Evolutionary conservation across 1,284 basidiomycete species (phyloP).

Genomic region (Sanguinoderma infundibulare): DNA sequence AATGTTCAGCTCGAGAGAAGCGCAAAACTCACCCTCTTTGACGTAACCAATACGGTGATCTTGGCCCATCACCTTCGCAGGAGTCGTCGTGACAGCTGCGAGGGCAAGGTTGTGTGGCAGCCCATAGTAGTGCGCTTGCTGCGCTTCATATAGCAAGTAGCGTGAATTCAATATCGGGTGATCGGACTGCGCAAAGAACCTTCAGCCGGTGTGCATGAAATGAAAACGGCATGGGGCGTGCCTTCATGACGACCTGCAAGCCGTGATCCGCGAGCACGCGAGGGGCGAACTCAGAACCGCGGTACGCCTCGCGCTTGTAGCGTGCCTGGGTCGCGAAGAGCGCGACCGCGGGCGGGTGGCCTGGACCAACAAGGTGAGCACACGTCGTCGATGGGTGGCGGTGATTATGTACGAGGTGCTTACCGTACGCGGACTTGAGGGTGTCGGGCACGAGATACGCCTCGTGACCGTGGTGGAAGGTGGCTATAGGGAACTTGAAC

Average conservation of each 20-base stretch:
- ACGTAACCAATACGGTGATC: constrained; percentile 85
- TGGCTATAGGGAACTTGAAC: constrained; percentile 83
- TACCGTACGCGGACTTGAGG: constrained; percentile 70
- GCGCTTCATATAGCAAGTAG: constrained; percentile 83
- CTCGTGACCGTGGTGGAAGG: constrained; percentile 89
- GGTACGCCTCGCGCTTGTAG: constrained; percentile 87
- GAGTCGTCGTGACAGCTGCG: constrained; percentile 77
- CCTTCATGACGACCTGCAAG: constrained; percentile 81
- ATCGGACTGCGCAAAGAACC: constrained; percentile 54
- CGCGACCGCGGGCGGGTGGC: constrained; percentile 70
- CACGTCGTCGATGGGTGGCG: neutral
- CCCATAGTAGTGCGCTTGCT: constrained; percentile 85
- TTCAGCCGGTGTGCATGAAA: neutral
- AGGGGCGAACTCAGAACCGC: constrained; percentile 86
- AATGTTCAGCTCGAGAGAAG: neutral
- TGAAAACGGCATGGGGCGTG: constrained; percentile 28
- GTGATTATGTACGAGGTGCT: constrained; percentile 52
- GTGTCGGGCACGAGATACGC: constrained; percentile 86
- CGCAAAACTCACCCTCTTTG: constrained; percentile 51
- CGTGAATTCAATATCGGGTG: constrained; percentile 81
- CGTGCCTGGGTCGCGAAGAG: constrained; percentile 65
- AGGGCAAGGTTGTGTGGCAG: constrained; percentile 64
- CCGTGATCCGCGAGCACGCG: constrained; percentile 79
- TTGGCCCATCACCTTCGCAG: constrained; percentile 78
- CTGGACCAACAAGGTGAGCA: constrained; percentile 16